Conservation (phyloP, 441 rosid species). For the Jatropha podagrica region DNA sequence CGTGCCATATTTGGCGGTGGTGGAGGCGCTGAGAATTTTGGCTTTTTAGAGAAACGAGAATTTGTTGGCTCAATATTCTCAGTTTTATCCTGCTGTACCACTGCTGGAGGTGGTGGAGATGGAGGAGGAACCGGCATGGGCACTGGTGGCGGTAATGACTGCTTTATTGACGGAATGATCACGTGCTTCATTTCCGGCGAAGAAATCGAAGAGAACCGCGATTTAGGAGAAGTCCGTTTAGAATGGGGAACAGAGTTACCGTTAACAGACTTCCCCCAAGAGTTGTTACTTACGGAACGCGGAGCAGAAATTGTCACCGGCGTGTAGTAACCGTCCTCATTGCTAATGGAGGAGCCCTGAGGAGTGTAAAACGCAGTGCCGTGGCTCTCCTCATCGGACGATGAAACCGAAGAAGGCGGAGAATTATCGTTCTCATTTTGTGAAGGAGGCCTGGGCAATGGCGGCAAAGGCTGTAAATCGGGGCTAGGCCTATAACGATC, state of each 20-base stretch:
- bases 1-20: slow-evolving; percentile 78
- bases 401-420: slow-evolving; percentile 36
- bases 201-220: slow-evolving; percentile 46
- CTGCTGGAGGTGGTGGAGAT: slow-evolving; percentile 21
- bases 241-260: slow-evolving; percentile 67
- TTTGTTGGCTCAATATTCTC: slow-evolving; percentile 34
- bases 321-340: slow-evolving; percentile 65
- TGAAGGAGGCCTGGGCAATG: slow-evolving; percentile 51
- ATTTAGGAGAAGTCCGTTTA: slow-evolving; percentile 83
- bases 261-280: slow-evolving; percentile 1
- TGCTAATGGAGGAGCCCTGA: slow-evolving; percentile 64
- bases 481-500: slow-evolving; percentile 94
- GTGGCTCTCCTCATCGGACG: slow-evolving; percentile 64
- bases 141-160: slow-evolving; percentile 26
- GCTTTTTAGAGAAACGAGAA: slow-evolving; percentile 47
- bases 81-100: slow-evolving; percentile 19
- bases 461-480: slow-evolving; percentile 90
- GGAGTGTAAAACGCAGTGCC: slow-evolving; percentile 73
- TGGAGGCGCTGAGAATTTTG: slow-evolving; percentile 74
- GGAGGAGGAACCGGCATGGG: slow-evolving; percentile 30
- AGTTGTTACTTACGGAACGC: slow-evolving; percentile 28
- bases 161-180: slow-evolving; percentile 76
- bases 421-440: slow-evolving; percentile 41
- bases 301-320: slow-evolving; percentile 28
- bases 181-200: slow-evolving; percentile 94